A percentile compares a stretch with the other conserved stretches of the same genome.
Conservation (phyloP, 1,139 yeast species). For the Candida dubliniensis region DNA sequence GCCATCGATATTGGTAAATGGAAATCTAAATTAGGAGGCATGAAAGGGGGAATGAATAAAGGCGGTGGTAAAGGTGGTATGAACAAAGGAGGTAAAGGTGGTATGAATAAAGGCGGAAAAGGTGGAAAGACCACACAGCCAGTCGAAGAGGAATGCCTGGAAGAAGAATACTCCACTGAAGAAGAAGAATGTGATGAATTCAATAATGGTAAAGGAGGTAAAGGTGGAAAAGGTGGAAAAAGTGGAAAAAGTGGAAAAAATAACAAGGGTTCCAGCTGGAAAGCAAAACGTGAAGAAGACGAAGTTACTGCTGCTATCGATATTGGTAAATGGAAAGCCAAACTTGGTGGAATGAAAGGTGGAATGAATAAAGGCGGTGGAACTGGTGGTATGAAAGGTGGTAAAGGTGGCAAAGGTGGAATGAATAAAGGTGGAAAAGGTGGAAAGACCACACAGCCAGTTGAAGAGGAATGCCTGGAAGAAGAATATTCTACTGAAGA, state of each 20-base stretch:
- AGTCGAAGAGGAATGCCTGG: constrained; percentile 5
- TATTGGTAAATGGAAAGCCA: constrained; percentile 7
- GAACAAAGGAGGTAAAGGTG: neutral
- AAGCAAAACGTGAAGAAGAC: neutral
- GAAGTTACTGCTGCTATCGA: constrained; percentile 5
- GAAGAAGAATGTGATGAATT: constrained; percentile 1
- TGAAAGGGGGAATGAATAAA: constrained; percentile 7
- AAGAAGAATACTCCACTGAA: neutral
- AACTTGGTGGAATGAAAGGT: constrained; percentile 4
- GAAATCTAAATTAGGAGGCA: constrained; percentile 4
- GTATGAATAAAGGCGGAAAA: neutral
- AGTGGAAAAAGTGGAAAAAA: neutral
- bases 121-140: too few relatives aligned
- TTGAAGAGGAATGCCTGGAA: constrained; percentile 5
- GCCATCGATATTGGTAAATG: constrained; percentile 8
- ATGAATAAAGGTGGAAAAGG: neutral
- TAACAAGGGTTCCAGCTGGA: neutral
- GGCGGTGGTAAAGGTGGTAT: constrained; percentile 1
- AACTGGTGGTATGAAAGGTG: neutral
- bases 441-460: too few relatives aligned
- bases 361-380: constrained; percentile 5
- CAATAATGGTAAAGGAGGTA: neutral
- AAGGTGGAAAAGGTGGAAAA: neutral
- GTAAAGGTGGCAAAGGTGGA: neutral
- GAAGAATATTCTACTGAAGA: neutral